Evolutionary conservation across 2,329 filamentous ascomycete species (phyloP), one percentile per base, ranked within the genome.

Genomic region (Cercospora janseana): DNA sequence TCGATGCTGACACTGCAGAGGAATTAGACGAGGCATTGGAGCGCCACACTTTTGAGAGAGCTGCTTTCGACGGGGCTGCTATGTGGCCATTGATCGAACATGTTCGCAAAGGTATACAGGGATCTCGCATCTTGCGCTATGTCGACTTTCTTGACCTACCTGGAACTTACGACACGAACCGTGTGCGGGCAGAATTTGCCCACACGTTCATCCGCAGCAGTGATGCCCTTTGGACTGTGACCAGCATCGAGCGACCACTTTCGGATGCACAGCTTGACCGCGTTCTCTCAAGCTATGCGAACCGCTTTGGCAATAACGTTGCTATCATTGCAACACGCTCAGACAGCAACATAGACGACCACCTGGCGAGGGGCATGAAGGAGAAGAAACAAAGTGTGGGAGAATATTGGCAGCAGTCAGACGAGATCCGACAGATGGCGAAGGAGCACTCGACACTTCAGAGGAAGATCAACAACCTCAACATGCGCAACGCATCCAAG

Each of bases 21-120:
- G 47, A 47, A 35, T 47, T 64, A 2, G 40, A 52, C 4, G 23
- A 53, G 2, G 9, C 16, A 4, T 31, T 61, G 10, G 53, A 61
- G 34, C 56, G 56, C n/a, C 42, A 59, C 13, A 48, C 55, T 8
- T 52, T 48, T 23, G 52, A 49, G 23, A 50, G 20, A 0, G 23
- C 23, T 9, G 24, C 37, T 4, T 38, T 31, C 29, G 49, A 57
- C 0, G n/a, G 40, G n/a, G 46, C 54, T 2, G 37, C 55, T 1
- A 8, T 62, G 0, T 65, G 61, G 59, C 60, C 63, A 6, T 40
- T 65, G 1, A 52, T 60, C 10, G 47, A 60, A 18, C 51, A 61
- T 18, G 55, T 63, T 3, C 48, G 48, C 8, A 57, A 62, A 41
- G 53, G 57, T 6, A 35, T 64, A 6, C 13, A 35, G 3, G 51